These are phyloP conservation scores for Golubevia sp. DNA, from an alignment of 1,284 basidiomycete species.

Conservation along the genomic window DNA sequence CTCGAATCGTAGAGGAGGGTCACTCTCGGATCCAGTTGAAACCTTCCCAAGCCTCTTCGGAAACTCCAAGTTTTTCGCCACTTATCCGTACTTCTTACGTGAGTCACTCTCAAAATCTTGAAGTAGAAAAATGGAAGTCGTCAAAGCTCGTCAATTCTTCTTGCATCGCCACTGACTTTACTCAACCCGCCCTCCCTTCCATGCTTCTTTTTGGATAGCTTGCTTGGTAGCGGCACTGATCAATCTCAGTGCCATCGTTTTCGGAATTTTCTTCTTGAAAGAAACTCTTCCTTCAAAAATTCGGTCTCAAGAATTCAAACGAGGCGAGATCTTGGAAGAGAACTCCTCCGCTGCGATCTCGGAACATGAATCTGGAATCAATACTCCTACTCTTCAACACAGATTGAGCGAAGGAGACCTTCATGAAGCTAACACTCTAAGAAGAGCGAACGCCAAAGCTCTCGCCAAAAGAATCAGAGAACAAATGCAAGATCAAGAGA, in stretches of 20 bases:
- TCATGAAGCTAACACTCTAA: no score
- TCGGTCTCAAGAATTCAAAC: slow-evolving; percentile 3
- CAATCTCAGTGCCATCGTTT: slow-evolving; percentile 27
- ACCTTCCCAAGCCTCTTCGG: slow-evolving; percentile 14
- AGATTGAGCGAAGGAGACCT: no score
- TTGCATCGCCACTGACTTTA: no score
- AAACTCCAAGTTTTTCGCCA: slow-evolving; percentile 11
- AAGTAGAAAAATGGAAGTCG: no score
- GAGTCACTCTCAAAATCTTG: slow-evolving; percentile 3
- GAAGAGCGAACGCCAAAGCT: not conserved
- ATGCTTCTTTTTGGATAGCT: slow-evolving; percentile 37
- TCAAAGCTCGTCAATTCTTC: no score
- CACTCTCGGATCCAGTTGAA: slow-evolving; percentile 16
- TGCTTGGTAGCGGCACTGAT: slow-evolving; percentile 26
- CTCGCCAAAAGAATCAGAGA: not conserved
- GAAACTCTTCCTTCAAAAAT: slow-evolving; percentile 41
- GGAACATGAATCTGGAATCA: not conserved
- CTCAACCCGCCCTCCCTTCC: no score
- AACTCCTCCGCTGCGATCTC: no score
- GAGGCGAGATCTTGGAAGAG: not conserved
- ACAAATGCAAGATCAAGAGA: not conserved
- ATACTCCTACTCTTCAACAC: no score
- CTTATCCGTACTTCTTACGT: slow-evolving; percentile 1
- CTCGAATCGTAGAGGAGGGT: slow-evolving; percentile 30
- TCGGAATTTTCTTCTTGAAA: slow-evolving; percentile 26